Evolutionary conservation across 2,329 filamentous ascomycete genomes (phyloP), one percentile per base, ranked within the genome.

Genomic region (Neopestalotiopsis sp.): DNA sequence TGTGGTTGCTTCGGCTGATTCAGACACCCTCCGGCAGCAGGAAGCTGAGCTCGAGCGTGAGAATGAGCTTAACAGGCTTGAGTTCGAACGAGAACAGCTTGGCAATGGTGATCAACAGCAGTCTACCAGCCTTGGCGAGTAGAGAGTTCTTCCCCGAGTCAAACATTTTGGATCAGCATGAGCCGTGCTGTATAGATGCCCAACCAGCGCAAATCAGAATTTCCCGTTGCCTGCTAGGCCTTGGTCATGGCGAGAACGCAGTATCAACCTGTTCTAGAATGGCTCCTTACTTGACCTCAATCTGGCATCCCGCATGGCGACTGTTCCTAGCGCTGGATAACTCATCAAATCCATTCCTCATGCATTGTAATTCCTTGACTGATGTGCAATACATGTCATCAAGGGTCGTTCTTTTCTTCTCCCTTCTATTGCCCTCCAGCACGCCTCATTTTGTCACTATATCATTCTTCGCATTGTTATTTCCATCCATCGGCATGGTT

Each of bases 1-100:
- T 73, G 85, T 81, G 32, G 76, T 88, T 14, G 78, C 85, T 75
- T 80, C 82, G 57, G 86, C 88, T 77, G 87, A 88, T 70, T 30
- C 87, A 28, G 86, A 86, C 64, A 85, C 86, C 70, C 68, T 78
- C 17, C 73, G 72, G 45, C 76, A 78, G 61, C 75, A 80, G 59
- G 79, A 82, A 69, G 76, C 76, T 65, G 79, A 78, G n/a, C 74
- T 82, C 45, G 76, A 79, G 69, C 75, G 74, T 57, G 78, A 80
- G 69, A 82, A 82, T 66, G 81, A 82, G 74, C 76, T 78, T 74
- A 79, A 80, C 13, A 78, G 78, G 78, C 77, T 78, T 66, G 78
- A 77, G 68, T 78, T 78, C 68, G 76, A 80, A 70, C 73, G 72
- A 69, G 75, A 77, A 69, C 76, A 79, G 66, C 74, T 58, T 13